phyloP scores from a whole-genome alignment of 192 early-diverging fungal genomes.

The Dissophora ornata region DNA sequence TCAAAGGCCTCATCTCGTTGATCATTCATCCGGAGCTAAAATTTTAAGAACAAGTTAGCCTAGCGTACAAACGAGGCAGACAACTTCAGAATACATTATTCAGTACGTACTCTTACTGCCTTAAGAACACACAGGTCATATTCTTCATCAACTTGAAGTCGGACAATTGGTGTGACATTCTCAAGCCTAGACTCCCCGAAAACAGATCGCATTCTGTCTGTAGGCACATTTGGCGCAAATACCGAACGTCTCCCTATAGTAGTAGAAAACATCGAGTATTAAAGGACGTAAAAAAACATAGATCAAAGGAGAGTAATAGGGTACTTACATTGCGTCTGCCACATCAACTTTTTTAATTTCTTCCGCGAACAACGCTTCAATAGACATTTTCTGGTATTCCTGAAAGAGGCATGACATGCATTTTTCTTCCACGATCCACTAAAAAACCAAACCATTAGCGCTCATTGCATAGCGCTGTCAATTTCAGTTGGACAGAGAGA shows the following conservation, averaged over 20 bases:
- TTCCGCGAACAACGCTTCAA: too few relatives aligned
- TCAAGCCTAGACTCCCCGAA: background rate
- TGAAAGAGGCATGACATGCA: too few relatives aligned
- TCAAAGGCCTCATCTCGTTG: background rate
- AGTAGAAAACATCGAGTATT: background rate
- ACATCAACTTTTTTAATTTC: too few relatives aligned
- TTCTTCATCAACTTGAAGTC: constrained; percentile 5
- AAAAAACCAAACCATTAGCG: too few relatives aligned
- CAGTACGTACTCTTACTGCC: constrained; percentile 7
- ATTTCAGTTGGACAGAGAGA: too few relatives aligned
- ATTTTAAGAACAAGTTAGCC: background rate
- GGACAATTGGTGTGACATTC: background rate
- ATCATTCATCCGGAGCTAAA: too few relatives aligned
- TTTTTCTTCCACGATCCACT: too few relatives aligned
- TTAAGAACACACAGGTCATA: background rate
- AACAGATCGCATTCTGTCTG: constrained; percentile 6
- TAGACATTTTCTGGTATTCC: too few relatives aligned
- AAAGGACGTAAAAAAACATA: background rate
- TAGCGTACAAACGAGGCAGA: background rate
- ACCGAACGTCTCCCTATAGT: background rate
- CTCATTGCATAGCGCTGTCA: too few relatives aligned
- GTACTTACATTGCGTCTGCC: too few relatives aligned
- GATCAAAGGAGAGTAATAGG: too few relatives aligned
- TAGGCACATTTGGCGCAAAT: background rate
- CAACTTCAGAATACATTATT: background rate